Percentiles rank a stretch among this genome's conserved stretches.
Conservation (phyloP, 2,329 filamentous ascomycete species). For the Chaetoscypha palmicola region DNA sequence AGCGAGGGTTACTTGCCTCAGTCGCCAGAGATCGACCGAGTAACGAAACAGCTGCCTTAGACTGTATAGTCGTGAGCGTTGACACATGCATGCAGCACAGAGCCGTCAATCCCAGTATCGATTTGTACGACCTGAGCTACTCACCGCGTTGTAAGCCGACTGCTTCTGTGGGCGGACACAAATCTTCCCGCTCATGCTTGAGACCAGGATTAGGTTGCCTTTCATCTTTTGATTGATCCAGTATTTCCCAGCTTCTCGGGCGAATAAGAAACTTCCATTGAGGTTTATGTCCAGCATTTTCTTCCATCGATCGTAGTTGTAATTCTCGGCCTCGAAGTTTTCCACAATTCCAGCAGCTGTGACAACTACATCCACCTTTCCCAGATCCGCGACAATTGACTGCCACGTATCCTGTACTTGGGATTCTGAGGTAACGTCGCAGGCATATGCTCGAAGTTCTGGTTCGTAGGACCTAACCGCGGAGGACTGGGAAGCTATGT, state of each 20-base stretch:
- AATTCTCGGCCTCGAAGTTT: slow-evolving; percentile 31
- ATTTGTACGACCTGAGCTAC: too few species aligned
- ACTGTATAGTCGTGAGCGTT: too few species aligned
- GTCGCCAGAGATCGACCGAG: slow-evolving; percentile 52
- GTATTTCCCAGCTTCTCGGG: slow-evolving; percentile 32
- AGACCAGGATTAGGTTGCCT: slow-evolving; percentile 25
- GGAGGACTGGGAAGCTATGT: slow-evolving; percentile 20
- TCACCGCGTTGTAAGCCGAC: slow-evolving; percentile 32
- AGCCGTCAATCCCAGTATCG: too few species aligned
- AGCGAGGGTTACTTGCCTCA: slow-evolving; percentile 25
- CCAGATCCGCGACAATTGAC: slow-evolving; percentile 32
- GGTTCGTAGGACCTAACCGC: slow-evolving; percentile 19
- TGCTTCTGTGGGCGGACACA: slow-evolving; percentile 34
- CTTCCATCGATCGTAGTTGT: slow-evolving; percentile 30
- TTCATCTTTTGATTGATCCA: slow-evolving; percentile 30
- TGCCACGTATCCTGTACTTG: slow-evolving; percentile 32
- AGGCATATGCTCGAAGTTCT: slow-evolving; percentile 33
- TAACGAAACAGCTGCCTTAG: slow-evolving; percentile 55
- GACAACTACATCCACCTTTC: slow-evolving; percentile 34
- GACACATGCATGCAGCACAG: too few species aligned
- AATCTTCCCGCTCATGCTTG: slow-evolving; percentile 29
- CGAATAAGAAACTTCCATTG: slow-evolving; percentile 33
- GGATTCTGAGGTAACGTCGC: slow-evolving; percentile 34
- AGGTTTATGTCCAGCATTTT: slow-evolving; percentile 34
- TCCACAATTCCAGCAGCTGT: slow-evolving; percentile 36